phyloP scores from a whole-genome alignment of 73 alveolate genomes.

The Paramecium biaurelia region DNA sequence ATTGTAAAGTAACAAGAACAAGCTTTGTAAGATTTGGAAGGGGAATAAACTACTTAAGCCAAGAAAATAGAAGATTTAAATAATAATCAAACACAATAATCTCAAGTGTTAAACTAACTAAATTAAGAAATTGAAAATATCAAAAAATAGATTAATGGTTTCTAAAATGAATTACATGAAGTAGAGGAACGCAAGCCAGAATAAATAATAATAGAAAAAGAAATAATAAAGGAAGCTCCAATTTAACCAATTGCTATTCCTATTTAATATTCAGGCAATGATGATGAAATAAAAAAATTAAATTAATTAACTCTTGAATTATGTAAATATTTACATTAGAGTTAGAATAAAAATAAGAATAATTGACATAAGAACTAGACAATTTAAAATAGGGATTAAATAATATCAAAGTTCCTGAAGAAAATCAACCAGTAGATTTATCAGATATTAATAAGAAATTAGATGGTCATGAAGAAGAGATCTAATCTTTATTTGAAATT shows the following conservation, averaged over 20 bases:
- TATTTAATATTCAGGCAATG: neutral
- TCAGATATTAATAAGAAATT: neutral
- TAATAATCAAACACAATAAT: neutral
- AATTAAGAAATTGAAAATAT: neutral
- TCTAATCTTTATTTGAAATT: neutral
- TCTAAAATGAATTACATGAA: neutral
- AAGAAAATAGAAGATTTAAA: neutral
- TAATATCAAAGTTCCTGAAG: neutral
- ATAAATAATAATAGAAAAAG: neutral
- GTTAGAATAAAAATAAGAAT: neutral
- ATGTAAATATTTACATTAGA: neutral
- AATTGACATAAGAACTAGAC: neutral
- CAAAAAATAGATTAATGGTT: neutral
- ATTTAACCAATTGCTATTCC: neutral
- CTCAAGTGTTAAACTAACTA: neutral
- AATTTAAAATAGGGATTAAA: neutral
- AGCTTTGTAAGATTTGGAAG: neutral
- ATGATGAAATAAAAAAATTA: neutral
- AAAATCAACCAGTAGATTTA: conserved; percentile 15
- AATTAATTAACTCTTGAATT: neutral
- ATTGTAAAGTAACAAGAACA: neutral
- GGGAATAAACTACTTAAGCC: neutral
- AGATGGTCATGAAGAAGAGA: neutral
- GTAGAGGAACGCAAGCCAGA: neutral
- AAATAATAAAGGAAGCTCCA: neutral